A percentile compares a stretch with the other conserved stretches of the same genome.
Conservation (phyloP, 352 stramenopile genomes). For the Pythium vanterpoolii region DNA sequence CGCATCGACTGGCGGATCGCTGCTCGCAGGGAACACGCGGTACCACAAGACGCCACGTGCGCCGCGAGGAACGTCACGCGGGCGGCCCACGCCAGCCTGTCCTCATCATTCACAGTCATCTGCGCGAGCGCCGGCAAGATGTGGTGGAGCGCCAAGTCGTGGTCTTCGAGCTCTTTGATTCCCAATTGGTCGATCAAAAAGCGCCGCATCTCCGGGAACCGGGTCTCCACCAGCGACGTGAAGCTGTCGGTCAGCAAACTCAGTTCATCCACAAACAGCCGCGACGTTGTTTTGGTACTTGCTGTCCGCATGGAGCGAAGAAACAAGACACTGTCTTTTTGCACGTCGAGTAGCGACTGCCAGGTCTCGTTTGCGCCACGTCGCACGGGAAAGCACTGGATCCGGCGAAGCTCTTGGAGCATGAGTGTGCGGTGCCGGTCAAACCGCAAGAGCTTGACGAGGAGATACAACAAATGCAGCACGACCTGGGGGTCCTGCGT, state of each 20-base stretch:
- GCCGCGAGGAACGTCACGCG: conserved; percentile 18
- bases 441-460: conserved; percentile 57
- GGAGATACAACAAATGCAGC: conserved; percentile 38
- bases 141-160: conserved; percentile 67
- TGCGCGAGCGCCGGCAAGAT: conserved; percentile 45
- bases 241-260: conserved; percentile 47
- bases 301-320: background rate
- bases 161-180: conserved; percentile 60
- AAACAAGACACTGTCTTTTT: conserved; percentile 13
- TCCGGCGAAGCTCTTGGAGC: conserved; percentile 60
- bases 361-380: conserved; percentile 10
- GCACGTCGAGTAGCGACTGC: conserved; percentile 10
- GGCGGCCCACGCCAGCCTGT: conserved; percentile 2
- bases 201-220: conserved; percentile 23
- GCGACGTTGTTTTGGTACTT: background rate
- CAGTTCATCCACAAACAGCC: conserved; percentile 22
- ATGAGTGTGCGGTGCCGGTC: conserved; percentile 45
- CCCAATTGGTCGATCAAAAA: conserved; percentile 59
- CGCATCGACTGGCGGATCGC: conserved; percentile 14
- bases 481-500: conserved; percentile 41
- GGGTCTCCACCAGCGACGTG: conserved; percentile 21
- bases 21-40: background rate
- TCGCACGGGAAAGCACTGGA: conserved; percentile 69
- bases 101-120: background rate
- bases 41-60: conserved; percentile 10